Evolutionary conservation across 1,139 yeast species (phyloP).

Genomic region (Pichia sp.): DNA sequence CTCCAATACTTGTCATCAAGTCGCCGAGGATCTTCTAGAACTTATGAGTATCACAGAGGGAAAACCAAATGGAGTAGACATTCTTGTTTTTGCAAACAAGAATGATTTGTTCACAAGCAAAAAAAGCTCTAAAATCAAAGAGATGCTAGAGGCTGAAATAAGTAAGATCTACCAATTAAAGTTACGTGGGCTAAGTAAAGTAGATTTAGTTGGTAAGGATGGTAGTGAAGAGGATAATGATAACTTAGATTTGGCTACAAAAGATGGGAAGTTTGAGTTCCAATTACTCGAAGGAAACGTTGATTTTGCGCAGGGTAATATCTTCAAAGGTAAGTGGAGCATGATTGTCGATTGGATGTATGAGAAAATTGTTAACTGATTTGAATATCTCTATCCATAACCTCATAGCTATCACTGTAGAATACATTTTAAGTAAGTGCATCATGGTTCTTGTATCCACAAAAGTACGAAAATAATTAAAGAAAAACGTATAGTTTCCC

Average conservation of each 20-base stretch:
- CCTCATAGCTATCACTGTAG: too few species aligned
- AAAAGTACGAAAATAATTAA: too few species aligned
- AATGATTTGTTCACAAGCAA: conserved; percentile 78
- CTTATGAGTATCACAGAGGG: conserved; percentile 55
- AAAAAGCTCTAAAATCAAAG: conserved; percentile 57
- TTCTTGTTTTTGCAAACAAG: conserved; percentile 76
- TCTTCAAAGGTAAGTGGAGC: conserved; percentile 45
- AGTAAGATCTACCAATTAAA: conserved; percentile 48
- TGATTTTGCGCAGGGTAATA: conserved; percentile 69
- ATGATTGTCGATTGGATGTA: conserved; percentile 76
- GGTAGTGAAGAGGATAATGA: conserved; percentile 40
- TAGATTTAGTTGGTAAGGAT: conserved; percentile 32
- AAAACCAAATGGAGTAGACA: conserved; percentile 61
- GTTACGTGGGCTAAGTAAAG: conserved; percentile 40
- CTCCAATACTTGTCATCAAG: conserved; percentile 40
- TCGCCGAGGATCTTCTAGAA: conserved; percentile 53
- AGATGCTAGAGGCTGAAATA: conserved; percentile 60
- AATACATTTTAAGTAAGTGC: too few species aligned
- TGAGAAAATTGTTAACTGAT: conserved; percentile 55
- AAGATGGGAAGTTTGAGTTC: conserved; percentile 45
- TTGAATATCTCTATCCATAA: not conserved
- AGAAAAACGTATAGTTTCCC: too few species aligned
- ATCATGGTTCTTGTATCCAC: too few species aligned
- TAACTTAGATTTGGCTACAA: conserved; percentile 35
- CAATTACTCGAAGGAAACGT: conserved; percentile 69